phyloP scores from a whole-genome alignment of 768 basidiomycete species.

The Exidia glandulosa region DNA sequence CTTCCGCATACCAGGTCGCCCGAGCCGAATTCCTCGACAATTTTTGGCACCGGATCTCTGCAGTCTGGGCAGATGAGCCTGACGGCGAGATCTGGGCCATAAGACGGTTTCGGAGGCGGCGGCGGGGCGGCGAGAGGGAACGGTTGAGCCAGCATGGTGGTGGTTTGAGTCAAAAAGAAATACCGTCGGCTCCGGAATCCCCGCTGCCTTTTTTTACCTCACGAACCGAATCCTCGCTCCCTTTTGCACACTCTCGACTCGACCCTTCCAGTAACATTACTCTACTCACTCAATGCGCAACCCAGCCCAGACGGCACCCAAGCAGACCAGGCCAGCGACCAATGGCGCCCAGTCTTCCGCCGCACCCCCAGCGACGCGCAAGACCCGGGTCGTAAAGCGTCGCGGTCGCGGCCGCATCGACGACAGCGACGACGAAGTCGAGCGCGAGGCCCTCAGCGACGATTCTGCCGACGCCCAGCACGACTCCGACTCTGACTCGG shows the following conservation, averaged over 20 bases:
- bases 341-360: neutral
- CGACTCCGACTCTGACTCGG: slow-evolving; percentile 30
- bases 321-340: neutral
- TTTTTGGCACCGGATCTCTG: slow-evolving; percentile 83
- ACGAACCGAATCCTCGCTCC: too few species aligned
- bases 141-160: slow-evolving; percentile 56
- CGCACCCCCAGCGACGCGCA: neutral
- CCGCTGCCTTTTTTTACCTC: neutral
- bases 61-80: slow-evolving; percentile 94
- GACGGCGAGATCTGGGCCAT: slow-evolving; percentile 74
- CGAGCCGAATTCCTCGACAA: slow-evolving; percentile 94
- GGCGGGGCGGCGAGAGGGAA: slow-evolving; percentile 52
- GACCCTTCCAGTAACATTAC: too few species aligned
- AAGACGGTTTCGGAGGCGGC: slow-evolving; percentile 36
- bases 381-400: slow-evolving; percentile 8
- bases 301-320: neutral
- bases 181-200: neutral
- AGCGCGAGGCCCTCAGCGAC: slow-evolving; percentile 59
- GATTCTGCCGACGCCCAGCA: slow-evolving; percentile 24
- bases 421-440: slow-evolving; percentile 70
- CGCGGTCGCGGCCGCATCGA: slow-evolving; percentile 8
- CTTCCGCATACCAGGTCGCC: slow-evolving; percentile 94
- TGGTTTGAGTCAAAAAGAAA: neutral
- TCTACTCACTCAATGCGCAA: too few species aligned
- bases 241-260: too few species aligned